These are phyloP conservation scores for Noccaea caerulescens DNA, from an alignment of 345 rosid species.

Conservation along the genomic window DNA sequence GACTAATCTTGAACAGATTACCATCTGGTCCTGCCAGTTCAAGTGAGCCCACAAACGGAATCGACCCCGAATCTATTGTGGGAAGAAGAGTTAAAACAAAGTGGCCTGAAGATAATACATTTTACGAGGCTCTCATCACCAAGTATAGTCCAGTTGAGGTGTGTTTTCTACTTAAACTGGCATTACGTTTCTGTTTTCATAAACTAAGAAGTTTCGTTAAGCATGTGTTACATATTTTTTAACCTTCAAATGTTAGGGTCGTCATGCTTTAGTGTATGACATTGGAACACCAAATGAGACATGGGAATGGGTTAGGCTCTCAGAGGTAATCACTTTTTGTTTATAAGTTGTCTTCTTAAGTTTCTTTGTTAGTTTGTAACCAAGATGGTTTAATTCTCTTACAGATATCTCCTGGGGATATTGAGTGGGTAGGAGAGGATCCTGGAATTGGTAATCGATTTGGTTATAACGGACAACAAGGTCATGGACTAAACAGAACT, in stretches of 20 bases:
- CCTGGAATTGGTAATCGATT: conserved; percentile 62
- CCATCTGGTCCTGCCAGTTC: conserved; percentile 54
- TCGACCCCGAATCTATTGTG: conserved; percentile 53
- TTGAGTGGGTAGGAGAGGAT: conserved; percentile 76
- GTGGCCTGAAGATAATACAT: conserved; percentile 96
- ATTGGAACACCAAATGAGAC: conserved; percentile 72
- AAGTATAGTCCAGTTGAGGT: conserved; percentile 69
- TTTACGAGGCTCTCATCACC: conserved; percentile 85
- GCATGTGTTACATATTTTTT: conserved; percentile 1
- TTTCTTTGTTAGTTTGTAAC: not conserved
- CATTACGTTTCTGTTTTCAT: conserved; percentile 8
- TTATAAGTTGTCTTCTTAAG: conserved; percentile 9
- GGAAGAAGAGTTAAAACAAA: conserved; percentile 80
- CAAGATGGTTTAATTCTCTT: not conserved
- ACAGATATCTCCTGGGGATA: conserved; percentile 84
- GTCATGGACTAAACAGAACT: conserved; percentile 53
- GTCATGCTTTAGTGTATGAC: conserved; percentile 86
- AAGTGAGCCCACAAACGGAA: conserved; percentile 57
- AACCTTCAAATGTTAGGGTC: conserved; percentile 53
- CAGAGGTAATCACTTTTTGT: conserved; percentile 58
- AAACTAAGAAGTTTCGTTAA: not conserved
- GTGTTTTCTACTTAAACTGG: conserved; percentile 32
- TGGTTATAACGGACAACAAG: conserved; percentile 50
- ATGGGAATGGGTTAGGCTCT: conserved; percentile 94
- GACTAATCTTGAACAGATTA: conserved; percentile 59